Conservation (phyloP, 805 yeast species). For the Metschnikowia dekortorum region DNA sequence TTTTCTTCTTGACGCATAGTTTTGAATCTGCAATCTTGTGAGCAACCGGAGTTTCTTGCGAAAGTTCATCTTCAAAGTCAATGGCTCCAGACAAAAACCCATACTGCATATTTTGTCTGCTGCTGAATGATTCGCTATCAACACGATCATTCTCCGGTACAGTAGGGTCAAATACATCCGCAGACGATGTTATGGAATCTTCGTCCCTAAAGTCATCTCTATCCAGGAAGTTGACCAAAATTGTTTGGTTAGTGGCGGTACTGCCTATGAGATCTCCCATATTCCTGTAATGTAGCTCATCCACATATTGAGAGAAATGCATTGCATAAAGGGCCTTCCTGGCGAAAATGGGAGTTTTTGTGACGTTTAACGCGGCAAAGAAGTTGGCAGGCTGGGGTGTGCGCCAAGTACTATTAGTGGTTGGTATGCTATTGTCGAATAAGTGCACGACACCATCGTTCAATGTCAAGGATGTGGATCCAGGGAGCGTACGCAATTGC, state of each 20-base stretch:
- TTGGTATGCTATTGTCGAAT: slow-evolving; percentile 16
- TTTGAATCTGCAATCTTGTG: slow-evolving; percentile 45
- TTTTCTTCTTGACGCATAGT: slow-evolving; percentile 55
- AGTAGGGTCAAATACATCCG: neutral
- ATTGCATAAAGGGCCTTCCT: slow-evolving; percentile 35
- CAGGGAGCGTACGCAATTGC: slow-evolving; percentile 12
- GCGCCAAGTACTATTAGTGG: neutral
- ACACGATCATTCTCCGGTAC: neutral
- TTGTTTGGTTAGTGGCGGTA: slow-evolving; percentile 47
- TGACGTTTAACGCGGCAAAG: slow-evolving; percentile 20
- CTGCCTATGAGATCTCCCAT: slow-evolving; percentile 56
- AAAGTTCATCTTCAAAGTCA: slow-evolving; percentile 19
- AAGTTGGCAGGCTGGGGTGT: slow-evolving; percentile 13
- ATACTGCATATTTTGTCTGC: slow-evolving; percentile 45
- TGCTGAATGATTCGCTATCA: slow-evolving; percentile 23
- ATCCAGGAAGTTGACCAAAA: slow-evolving; percentile 48
- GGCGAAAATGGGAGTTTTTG: slow-evolving; percentile 27
- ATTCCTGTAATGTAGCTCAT: slow-evolving; percentile 62
- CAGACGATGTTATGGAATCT: neutral
- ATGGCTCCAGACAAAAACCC: slow-evolving; percentile 55
- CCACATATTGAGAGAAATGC: slow-evolving; percentile 58
- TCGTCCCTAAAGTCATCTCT: slow-evolving; percentile 32
- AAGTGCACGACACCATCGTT: slow-evolving; percentile 36
- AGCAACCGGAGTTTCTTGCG: slow-evolving; percentile 6
- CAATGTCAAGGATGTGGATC: slow-evolving; percentile 16